Base-by-base conservation (phyloP, 257 asterid species). In the Solanum dulcamara region DNA sequence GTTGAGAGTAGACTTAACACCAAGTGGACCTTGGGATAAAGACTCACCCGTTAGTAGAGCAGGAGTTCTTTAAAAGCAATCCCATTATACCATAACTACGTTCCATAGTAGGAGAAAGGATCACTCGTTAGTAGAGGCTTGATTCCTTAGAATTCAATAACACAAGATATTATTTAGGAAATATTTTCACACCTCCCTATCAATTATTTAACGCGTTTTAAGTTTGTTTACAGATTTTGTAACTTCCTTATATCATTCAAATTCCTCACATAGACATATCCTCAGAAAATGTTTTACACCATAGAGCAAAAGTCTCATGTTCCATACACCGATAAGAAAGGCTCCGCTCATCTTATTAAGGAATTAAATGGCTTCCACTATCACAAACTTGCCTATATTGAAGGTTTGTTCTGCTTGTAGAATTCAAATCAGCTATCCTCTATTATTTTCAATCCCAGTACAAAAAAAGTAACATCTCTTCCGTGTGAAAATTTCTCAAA, bases 401-500 rank as follows among this genome's bases (percentile, higher is more conserved):
- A 68, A 3, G 48, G 48, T 33, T 35, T 68, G 18, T 70, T 35
- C 80, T 35, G 8, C 30, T 37, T 20, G 18, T 35, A 30, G 80
- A 35, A 42, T 7, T 1, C 79, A 68, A 33, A 1, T 9, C 14
- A 3, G 4, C 2, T 17, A 1, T 28, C 28, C 1, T 48, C 48
- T 68, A 20, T 68, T 68, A 68, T 68, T 68, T 68, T 33, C 12
- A 68, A 68, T 68, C 28, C 28, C 4, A 33, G 0, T 9, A 68
- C 77, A 68, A 68, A 46, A 68, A 68, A 68, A 68, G 46, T 33
- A 4, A 68, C 14, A 68, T 68, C 11, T 33, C 26, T 68, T 68
- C 14, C 26, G 5, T 0, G 24, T 9, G 24, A 6, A 66, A 30
- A 66, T 66, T 0, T 35, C 6, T 5, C 0, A 0, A 14, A 0